Base-by-base conservation (phyloP, 2,329 filamentous ascomycete species). In the Colletotrichum siamense region DNA sequence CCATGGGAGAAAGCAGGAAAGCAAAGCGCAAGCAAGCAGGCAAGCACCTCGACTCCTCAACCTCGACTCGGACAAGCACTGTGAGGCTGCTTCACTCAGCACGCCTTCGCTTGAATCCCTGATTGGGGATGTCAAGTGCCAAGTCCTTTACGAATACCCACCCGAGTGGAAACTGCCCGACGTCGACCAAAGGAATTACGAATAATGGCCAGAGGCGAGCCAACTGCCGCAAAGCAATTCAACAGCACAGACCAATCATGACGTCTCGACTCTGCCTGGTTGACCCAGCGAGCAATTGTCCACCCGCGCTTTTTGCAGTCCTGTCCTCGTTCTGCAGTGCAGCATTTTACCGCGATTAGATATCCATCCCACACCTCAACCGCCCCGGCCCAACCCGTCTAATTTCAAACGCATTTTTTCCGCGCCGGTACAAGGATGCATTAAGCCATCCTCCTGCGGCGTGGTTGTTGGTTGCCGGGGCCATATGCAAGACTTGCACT, bases 401-500 rank as follows among this genome's bases (percentile, higher is more conserved):
- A 70, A 64, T 70, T 57, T 64, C 59, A 55, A 18, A 36, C 59
- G 28, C 66, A 44, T 71, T 64, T 36, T 44, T 55, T 18, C 39
- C 44, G 34, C 30, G 22, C 15, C 66, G 22, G 26, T 30, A n/a
- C 59, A 7, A 30, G 30, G 59, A 61, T 71, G 72, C 52, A 63
- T 59, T 59, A 64, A 57, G n/a, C 61, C 18, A 63, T 24, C n/a
- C n/a, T 59, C 30, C 49, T 59, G 65, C 59, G 34, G 59, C 39
- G 67, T 61, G 57, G 34, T 65, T 59, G 68, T 75, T 49, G 49
- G 36, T 70, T 34, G 30, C 57, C 34, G 57, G 68, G 68, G 68
- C 34, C 69, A 59, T 69, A 76, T 76, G 73, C 73, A 73, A 69
- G 69, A 76, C 44, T 76, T 76, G 73, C 73, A 68, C 24, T 61